These are phyloP conservation scores for Populus simonii DNA, from an alignment of 345 rosid species.

Conservation along the genomic window DNA sequence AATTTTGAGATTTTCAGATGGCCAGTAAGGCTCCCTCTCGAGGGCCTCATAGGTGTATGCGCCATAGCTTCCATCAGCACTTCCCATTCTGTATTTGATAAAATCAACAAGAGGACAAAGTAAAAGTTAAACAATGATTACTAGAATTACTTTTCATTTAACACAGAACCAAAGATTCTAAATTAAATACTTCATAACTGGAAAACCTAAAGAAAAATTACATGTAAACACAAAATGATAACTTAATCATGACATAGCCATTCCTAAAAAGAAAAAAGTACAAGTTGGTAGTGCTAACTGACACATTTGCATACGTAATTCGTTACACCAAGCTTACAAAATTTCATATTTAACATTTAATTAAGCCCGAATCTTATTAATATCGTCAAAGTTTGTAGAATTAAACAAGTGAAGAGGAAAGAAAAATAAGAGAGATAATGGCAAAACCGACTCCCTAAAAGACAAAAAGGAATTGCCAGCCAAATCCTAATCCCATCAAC, in stretches of 20 bases:
- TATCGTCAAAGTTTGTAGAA: neutral
- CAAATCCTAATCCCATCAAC: neutral
- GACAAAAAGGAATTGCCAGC: neutral
- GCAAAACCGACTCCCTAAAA: neutral
- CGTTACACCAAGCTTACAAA: neutral
- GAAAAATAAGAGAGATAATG: neutral
- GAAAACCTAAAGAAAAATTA: neutral
- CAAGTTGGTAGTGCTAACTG: neutral
- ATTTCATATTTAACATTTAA: neutral
- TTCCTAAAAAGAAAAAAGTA: neutral
- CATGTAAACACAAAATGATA: neutral
- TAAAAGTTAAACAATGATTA: neutral
- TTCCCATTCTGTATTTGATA: constrained; percentile 56
- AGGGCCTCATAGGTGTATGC: constrained; percentile 77
- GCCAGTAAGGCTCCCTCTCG: constrained; percentile 93
- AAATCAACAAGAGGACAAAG: neutral
- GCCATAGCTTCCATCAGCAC: constrained; percentile 61
- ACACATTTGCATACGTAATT: neutral
- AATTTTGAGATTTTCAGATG: constrained; percentile 71
- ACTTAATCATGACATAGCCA: neutral
- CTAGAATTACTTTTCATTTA: neutral
- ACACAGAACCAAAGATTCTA: neutral
- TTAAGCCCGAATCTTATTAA: too few species aligned
- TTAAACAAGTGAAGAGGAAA: neutral
- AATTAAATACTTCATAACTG: neutral